phyloP scores from a whole-genome alignment of 176 grass and related monocot genomes.

The Oryza australiensis region DNA sequence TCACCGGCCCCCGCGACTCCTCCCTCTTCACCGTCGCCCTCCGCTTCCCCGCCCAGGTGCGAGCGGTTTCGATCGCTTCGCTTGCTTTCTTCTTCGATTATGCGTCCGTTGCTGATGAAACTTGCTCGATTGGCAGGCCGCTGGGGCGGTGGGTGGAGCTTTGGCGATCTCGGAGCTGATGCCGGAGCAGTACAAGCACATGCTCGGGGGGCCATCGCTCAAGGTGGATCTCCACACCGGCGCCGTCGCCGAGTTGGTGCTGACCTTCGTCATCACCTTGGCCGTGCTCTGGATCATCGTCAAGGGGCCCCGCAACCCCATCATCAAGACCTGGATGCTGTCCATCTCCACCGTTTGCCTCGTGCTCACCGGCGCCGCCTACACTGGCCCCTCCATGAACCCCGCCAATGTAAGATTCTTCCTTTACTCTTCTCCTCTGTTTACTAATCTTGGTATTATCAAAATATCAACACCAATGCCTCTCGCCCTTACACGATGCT shows the following conservation, averaged over 20 bases:
- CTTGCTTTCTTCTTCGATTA: neutral
- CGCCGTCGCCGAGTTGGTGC: slow-evolving; percentile 55
- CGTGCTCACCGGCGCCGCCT: slow-evolving; percentile 52
- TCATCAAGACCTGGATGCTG: slow-evolving; percentile 60
- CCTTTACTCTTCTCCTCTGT: neutral
- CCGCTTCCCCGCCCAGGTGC: slow-evolving; percentile 74
- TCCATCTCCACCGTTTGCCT: slow-evolving; percentile 51
- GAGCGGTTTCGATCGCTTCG: neutral
- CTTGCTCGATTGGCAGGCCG: slow-evolving; percentile 37
- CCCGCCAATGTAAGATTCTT: slow-evolving; percentile 61
- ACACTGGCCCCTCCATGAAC: slow-evolving; percentile 83
- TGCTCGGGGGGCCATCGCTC: slow-evolving; percentile 54
- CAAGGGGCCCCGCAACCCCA: slow-evolving; percentile 52
- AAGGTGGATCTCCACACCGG: slow-evolving; percentile 71
- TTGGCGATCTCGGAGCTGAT: slow-evolving; percentile 60
- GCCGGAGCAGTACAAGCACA: slow-evolving; percentile 63
- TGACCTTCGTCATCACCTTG: slow-evolving; percentile 68
- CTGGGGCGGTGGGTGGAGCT: slow-evolving; percentile 66
- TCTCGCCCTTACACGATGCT: neutral
- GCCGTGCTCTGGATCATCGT: slow-evolving; percentile 58
- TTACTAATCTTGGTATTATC: neutral
- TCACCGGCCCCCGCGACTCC: slow-evolving; percentile 18
- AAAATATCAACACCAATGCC: neutral
- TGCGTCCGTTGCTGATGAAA: neutral
- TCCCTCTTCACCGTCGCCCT: slow-evolving; percentile 66